phyloP scores from a whole-genome alignment of 2,329 filamentous ascomycete genomes.

The Penicillium sclerotigenum region DNA sequence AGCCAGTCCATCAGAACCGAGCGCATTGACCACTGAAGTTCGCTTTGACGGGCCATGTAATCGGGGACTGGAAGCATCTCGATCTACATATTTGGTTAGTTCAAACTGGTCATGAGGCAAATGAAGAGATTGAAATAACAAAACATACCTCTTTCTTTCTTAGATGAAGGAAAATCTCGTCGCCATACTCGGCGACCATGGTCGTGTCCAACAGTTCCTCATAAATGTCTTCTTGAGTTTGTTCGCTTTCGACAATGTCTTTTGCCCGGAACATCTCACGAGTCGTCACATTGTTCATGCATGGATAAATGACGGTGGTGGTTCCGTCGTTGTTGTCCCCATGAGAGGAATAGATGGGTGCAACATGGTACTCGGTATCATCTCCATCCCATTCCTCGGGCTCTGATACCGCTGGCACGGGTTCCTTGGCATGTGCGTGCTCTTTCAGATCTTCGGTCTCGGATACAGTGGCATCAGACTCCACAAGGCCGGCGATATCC shows the following conservation, averaged over 20 bases:
- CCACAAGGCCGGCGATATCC: constrained; percentile 2
- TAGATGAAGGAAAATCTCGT: constrained; percentile 96
- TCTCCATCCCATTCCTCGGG: constrained; percentile 74
- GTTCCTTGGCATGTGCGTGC: constrained; percentile 16
- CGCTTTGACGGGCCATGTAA: constrained; percentile 97
- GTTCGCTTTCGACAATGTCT: constrained; percentile 62
- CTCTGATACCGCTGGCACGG: constrained; percentile 43
- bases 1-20: constrained; percentile 97
- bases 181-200: constrained; percentile 95
- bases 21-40: constrained; percentile 99
- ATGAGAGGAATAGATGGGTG: constrained; percentile 72
- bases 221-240: constrained; percentile 71
- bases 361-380: constrained; percentile 69
- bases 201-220: constrained; percentile 91
- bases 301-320: constrained; percentile 68
- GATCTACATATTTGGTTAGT: constrained; percentile 49
- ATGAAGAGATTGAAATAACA: neutral
- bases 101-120: neutral
- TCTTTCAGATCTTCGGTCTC: constrained; percentile 16
- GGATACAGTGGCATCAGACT: constrained; percentile 18
- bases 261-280: constrained; percentile 70
- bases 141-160: constrained; percentile 72
- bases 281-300: constrained; percentile 53
- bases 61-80: constrained; percentile 81
- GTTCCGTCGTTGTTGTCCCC: constrained; percentile 68